Evolutionary conservation across 2,329 filamentous ascomycete species (phyloP).

Genomic region (Raffaelea arxii): DNA sequence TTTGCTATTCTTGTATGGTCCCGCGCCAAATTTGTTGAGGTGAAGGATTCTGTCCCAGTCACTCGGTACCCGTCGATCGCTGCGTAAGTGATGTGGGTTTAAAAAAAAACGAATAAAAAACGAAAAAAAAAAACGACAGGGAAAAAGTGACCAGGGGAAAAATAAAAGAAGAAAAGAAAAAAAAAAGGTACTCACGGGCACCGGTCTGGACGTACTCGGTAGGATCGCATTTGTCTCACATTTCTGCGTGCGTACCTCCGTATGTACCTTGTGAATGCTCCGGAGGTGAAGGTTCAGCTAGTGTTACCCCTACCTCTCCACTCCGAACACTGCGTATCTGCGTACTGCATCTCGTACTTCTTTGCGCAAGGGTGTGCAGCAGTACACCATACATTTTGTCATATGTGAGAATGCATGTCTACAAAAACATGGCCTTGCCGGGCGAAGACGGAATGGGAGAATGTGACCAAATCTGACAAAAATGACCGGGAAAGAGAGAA

Average conservation of each 20-base stretch:
- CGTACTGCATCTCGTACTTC: not conserved
- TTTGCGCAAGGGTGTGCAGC: not conserved
- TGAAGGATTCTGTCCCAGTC: not conserved
- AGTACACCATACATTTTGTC: not conserved
- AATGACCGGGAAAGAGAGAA: no score
- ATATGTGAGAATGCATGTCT: not conserved
- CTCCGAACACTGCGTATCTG: not conserved
- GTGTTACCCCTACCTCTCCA: not conserved
- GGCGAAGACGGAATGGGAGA: no score
- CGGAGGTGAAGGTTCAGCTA: not conserved
- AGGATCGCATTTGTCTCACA: no score
- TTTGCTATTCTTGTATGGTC: not conserved
- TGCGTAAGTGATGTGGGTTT: not conserved
- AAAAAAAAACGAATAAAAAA: no score
- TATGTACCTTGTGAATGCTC: no score
- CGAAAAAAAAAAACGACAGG: no score
- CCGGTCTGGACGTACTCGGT: no score
- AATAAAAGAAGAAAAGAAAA: no score
- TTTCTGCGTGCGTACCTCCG: no score
- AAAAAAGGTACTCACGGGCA: no score
- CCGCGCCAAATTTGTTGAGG: not conserved
- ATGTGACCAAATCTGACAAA: not conserved
- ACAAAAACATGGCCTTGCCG: not conserved
- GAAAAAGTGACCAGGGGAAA: no score
- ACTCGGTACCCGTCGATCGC: not conserved